Evolutionary conservation across 1,284 basidiomycete genomes (phyloP).

Genomic region (Apiotrichum mycotoxinovorans): DNA sequence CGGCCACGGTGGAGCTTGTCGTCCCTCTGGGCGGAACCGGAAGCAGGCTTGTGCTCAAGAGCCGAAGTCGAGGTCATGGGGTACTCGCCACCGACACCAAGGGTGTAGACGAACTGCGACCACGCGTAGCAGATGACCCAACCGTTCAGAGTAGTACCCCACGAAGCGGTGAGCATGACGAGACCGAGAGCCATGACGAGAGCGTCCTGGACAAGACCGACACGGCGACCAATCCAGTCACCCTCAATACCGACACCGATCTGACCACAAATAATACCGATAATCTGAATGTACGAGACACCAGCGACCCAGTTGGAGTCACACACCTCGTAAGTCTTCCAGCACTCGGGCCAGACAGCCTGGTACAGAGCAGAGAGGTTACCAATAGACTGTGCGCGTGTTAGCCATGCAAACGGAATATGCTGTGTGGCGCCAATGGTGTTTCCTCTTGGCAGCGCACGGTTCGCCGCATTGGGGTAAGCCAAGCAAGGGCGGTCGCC

Average conservation of each 20-base stretch:
- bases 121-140: slow-evolving; percentile 57
- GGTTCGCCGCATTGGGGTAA: no score
- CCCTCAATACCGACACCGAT: slow-evolving; percentile 57
- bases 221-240: slow-evolving; percentile 57
- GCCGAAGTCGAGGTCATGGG: slow-evolving; percentile 57
- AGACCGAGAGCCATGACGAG: slow-evolving; percentile 52
- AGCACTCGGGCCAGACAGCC: slow-evolving; percentile 55
- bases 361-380: slow-evolving; percentile 54
- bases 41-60: slow-evolving; percentile 50
- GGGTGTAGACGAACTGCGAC: slow-evolving; percentile 55
- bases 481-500: not conserved
- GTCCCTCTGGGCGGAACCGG: slow-evolving; percentile 49
- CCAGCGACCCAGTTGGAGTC: slow-evolving; percentile 52
- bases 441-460: no score
- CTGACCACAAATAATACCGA: slow-evolving; percentile 57
- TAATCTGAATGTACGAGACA: slow-evolving; percentile 37
- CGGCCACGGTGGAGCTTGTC: slow-evolving; percentile 58
- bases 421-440: no score
- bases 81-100: slow-evolving; percentile 56
- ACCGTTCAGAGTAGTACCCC: slow-evolving; percentile 55
- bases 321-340: slow-evolving; percentile 52
- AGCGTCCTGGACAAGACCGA: slow-evolving; percentile 53
- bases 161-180: slow-evolving; percentile 56
- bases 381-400: slow-evolving; percentile 53
- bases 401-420: not conserved